Evolutionary conservation across 306 rosid genomes (phyloP), one percentile per base, ranked within the genome.

Genomic region (Cucurbita moschata): DNA sequence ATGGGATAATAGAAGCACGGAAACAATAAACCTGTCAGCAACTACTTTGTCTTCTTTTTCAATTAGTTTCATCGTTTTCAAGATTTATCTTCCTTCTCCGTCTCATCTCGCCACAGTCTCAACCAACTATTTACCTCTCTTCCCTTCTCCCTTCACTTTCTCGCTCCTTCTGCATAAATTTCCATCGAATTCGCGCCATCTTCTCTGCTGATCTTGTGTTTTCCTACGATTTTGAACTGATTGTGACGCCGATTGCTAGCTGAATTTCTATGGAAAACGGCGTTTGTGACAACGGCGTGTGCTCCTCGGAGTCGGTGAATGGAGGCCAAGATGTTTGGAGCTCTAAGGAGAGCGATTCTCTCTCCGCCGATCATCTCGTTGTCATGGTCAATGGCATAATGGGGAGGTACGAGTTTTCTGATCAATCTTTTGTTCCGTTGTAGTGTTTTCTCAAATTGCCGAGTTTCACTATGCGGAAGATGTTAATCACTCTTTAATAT

Each of bases 381-480:
- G 88, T 95, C 66, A 86, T 89, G 99, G 96, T 89, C 66, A 84
- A 95, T 80, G 99, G 99, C 83, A 89, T 95, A 74, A 81, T 95
- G 35, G 99, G 99, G 78, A 89, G 91, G 97, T 94, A 21, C 40
- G 83, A 18, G 30, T 57, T 55, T 9, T 50, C 42, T 70, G 44
- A 39, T 69, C 7, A 2, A 69, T 69, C 8, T 49, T 7, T 68
- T 23, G 11, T 44, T 47, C 57, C 6, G 18, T 47, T 38, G 0
- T 69, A 7, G 30, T 47, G 50, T 49, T 49, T 69, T 15, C 37
- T 30, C 2, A 8, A 15, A 47, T 66, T 47, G 57, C 35, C 3
- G 39, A 47, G 13, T 47, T 68, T 16, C 7, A 21, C 13, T 26
- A 13, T 47, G 14, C 21, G 35, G 2, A 26, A 26, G 43, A 26